Base-by-base conservation (phyloP, 257 asterid genomes). In the Fraxinus quadrangulata region DNA sequence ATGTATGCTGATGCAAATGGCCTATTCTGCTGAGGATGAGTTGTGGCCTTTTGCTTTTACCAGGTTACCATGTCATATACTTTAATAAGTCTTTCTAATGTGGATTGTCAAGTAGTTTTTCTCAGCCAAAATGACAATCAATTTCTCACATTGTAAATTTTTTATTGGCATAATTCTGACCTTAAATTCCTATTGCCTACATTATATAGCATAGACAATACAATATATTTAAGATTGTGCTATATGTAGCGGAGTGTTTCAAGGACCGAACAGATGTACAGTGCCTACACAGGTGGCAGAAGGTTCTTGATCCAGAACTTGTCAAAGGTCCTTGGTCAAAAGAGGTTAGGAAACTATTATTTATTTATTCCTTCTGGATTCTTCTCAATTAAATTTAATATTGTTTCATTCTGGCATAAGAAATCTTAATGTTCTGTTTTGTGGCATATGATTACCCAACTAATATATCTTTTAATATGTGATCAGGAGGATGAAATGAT, bases 321-420 rank as follows among this genome's bases (percentile, higher is more conserved):
- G 96, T 94, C 65, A 94, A 94, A 89, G 98, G 98, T 80, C 97
- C 98, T 69, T 94, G 98, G 98, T 90, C 97, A 67, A 94, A 92
- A 87, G 97, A 94, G 93, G 98, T 94, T 73, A 66, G 90, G 37
- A 70, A 39, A 63, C 56, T 77, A 76, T 54, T 61, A 30, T 72
- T 16, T 72, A 30, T 71, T 81, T 75, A 45, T 78, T 79, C 68
- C 47, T 72, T 84, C 73, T 71, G 54, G 51, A 71, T 70, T 33
- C 75, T 34, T 33, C 54, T 67, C 70, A 39, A 61, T 37, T 28
- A 71, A 71, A 47, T 74, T 37, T 21, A 34, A 37, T 23, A 30
- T 84, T 37, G 24, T 36, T 30, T 45, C 19, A 61, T 28, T 47
- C 56, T 14, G 56, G 56, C 26, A 54, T 17, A 5, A 19, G n/a